phyloP scores from a whole-genome alignment of 192 early-diverging fungal genomes.

The Rhizoclosmatium sp. region DNA sequence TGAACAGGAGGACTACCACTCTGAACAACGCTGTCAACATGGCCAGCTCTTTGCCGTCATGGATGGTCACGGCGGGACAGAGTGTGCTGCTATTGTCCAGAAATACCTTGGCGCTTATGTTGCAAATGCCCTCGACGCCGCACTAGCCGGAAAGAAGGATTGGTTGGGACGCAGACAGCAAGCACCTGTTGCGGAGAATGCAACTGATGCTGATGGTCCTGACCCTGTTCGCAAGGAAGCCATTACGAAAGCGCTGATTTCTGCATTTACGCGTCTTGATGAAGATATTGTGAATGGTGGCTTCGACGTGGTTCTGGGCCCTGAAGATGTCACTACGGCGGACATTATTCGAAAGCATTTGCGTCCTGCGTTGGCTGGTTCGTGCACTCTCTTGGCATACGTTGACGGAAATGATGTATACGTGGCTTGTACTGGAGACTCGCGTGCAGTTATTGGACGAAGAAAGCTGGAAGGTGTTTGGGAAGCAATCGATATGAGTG shows the following conservation, averaged over 20 bases:
- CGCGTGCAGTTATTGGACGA: conserved; percentile 54
- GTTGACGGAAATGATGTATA: conserved; percentile 57
- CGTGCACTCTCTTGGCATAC: conserved; percentile 60
- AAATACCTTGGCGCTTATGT: conserved; percentile 54
- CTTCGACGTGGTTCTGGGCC: conserved; percentile 31
- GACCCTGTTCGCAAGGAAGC: conserved; percentile 31
- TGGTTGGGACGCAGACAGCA: neutral
- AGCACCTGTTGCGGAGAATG: neutral
- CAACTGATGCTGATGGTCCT: neutral
- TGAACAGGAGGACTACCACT: conserved; percentile 48
- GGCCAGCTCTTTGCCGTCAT: conserved; percentile 52
- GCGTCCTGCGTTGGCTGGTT: conserved; percentile 50
- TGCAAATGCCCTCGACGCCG: conserved; percentile 36
- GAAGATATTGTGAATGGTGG: conserved; percentile 55
- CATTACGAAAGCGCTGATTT: conserved; percentile 47
- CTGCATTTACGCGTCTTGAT: conserved; percentile 56
- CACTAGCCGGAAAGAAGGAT: conserved; percentile 4
- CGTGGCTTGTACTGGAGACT: conserved; percentile 60
- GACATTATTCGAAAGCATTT: conserved; percentile 30
- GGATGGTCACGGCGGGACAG: conserved; percentile 61
- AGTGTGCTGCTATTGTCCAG: conserved; percentile 52
- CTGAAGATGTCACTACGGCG: conserved; percentile 8
- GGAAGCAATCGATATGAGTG: conserved; percentile 42
- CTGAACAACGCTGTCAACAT: conserved; percentile 37
- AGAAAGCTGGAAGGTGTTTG: conserved; percentile 41